A percentile compares a stretch with the other conserved stretches of the same genome.
Conservation (phyloP, 257 asterid species). For the Solanum tacnaense region DNA sequence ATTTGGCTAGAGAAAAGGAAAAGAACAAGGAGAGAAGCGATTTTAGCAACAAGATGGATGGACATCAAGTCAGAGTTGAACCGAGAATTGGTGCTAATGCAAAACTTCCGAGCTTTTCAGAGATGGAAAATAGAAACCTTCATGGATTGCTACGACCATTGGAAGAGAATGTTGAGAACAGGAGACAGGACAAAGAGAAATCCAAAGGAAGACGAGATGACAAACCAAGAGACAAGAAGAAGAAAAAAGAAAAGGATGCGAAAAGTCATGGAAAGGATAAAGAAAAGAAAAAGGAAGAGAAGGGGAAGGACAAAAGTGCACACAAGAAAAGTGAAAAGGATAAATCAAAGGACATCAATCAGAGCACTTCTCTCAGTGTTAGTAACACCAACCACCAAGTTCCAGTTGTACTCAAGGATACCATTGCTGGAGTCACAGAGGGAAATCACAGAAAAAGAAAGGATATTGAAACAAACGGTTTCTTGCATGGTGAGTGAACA, state of each 20-base stretch:
- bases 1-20: slow-evolving; percentile 29
- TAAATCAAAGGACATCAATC: slow-evolving; percentile 11
- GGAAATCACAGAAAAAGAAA: slow-evolving; percentile 46
- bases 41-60: slow-evolving; percentile 27
- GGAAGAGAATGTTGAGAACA: slow-evolving; percentile 25
- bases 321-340: slow-evolving; percentile 23
- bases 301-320: slow-evolving; percentile 24
- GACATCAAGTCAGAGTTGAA: slow-evolving; percentile 18
- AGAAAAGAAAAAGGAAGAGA: slow-evolving; percentile 11
- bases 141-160: slow-evolving; percentile 25
- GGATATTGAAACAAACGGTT: slow-evolving; percentile 45
- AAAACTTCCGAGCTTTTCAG: slow-evolving; percentile 13
- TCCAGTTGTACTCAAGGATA: slow-evolving; percentile 14
- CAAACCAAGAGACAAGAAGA: slow-evolving; percentile 25
- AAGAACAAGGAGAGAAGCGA: slow-evolving; percentile 20
- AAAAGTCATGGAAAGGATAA: slow-evolving; percentile 32
- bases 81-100: slow-evolving; percentile 13
- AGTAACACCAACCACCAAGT: slow-evolving; percentile 7
- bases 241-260: slow-evolving; percentile 25
- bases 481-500: slow-evolving; percentile 53
- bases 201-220: slow-evolving; percentile 21
- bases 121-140: slow-evolving; percentile 14
- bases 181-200: slow-evolving; percentile 33
- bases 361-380: slow-evolving; percentile 15
- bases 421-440: slow-evolving; percentile 14